Conservation (phyloP, 306 rosid species). For the Alnus glutinosa region DNA sequence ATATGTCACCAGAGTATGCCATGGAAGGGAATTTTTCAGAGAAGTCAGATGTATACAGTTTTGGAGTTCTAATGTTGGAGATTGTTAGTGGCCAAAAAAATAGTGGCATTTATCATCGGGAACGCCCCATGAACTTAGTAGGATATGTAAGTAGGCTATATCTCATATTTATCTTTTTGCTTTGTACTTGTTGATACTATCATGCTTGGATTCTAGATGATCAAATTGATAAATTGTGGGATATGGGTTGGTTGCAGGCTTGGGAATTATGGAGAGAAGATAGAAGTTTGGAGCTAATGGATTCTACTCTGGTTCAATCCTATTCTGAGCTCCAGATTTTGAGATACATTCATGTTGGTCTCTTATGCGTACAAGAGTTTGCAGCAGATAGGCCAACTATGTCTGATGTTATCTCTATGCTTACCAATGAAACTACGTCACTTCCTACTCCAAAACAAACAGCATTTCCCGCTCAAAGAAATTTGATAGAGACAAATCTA, state of each 20-base stretch:
- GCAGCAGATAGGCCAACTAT: slow-evolving; percentile 25
- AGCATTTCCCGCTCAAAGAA: background rate
- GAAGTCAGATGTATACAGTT: slow-evolving; percentile 34
- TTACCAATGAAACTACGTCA: slow-evolving; percentile 17
- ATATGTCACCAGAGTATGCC: slow-evolving; percentile 32
- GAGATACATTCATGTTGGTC: slow-evolving; percentile 22
- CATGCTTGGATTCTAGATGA: background rate
- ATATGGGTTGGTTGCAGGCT: background rate
- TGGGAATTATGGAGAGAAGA: slow-evolving; percentile 21
- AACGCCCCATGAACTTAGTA: slow-evolving; percentile 7
- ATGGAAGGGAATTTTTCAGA: slow-evolving; percentile 27
- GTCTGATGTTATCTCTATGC: slow-evolving; percentile 17
- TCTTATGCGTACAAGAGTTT: slow-evolving; percentile 16
- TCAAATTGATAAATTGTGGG: background rate
- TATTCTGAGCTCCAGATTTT: background rate
- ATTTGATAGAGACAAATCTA: background rate
- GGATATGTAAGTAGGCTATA: slow-evolving; percentile 22
- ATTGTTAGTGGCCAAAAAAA: slow-evolving; percentile 19
- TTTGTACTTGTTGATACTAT: background rate
- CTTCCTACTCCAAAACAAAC: slow-evolving; percentile 22
- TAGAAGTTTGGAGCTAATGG: background rate
- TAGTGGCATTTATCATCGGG: slow-evolving; percentile 6
- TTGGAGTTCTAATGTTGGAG: slow-evolving; percentile 33
- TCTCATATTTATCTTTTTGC: background rate
- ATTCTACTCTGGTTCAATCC: background rate